Evolutionary conservation across 371 early-diverging fungal genomes (phyloP).

Genomic region (Phascolomyces articulosus): DNA sequence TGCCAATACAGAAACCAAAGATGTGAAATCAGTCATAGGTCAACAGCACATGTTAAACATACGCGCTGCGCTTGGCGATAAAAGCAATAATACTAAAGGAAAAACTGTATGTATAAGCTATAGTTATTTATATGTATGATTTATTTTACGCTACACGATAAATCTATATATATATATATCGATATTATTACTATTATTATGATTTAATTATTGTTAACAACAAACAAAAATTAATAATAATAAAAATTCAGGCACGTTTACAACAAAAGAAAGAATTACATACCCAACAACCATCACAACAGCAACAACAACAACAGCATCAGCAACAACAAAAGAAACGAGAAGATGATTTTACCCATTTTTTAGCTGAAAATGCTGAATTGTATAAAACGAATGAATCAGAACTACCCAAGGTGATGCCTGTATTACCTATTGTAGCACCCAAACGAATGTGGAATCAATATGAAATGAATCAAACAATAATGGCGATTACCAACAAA

Average conservation of each 20-base stretch:
- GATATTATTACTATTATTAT: too few species aligned
- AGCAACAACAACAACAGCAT: too few species aligned
- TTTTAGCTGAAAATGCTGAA: slow-evolving; percentile 32
- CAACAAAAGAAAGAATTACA: slow-evolving; percentile 1
- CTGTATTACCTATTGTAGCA: slow-evolving; percentile 39
- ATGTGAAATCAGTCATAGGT: background rate
- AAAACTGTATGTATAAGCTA: background rate
- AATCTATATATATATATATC: too few species aligned
- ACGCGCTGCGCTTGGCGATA: slow-evolving; percentile 5
- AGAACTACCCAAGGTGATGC: slow-evolving; percentile 16
- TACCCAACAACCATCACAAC: background rate
- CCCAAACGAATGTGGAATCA: slow-evolving; percentile 21
- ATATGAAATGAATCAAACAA: background rate
- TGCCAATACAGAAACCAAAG: background rate
- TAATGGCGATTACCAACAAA: background rate
- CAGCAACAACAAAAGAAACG: background rate
- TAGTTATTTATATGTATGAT: too few species aligned
- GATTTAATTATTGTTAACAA: too few species aligned
- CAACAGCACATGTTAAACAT: background rate
- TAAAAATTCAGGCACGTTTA: background rate
- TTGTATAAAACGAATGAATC: slow-evolving; percentile 20
- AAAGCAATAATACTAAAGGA: background rate
- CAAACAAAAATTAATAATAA: background rate
- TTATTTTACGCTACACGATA: too few species aligned
- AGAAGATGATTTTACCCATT: slow-evolving; percentile 16